phyloP scores from a whole-genome alignment of 345 rosid species.

The Arabidopsis arenosa region DNA sequence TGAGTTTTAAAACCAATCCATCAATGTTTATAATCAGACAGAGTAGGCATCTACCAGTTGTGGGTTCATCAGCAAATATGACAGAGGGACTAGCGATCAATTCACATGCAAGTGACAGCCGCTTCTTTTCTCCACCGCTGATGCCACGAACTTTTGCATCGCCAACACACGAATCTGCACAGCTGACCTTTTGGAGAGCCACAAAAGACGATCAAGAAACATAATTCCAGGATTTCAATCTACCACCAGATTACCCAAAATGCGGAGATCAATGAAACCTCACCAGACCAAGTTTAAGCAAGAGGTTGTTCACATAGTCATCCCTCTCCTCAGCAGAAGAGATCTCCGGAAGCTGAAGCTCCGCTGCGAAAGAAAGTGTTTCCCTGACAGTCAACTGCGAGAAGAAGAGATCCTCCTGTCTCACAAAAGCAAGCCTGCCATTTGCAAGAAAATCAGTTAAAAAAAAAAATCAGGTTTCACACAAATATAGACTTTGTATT shows the following conservation, averaged over 20 bases:
- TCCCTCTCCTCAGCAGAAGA: conserved; percentile 80
- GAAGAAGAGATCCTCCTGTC: conserved; percentile 97
- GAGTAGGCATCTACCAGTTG: conserved; percentile 68
- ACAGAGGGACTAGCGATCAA: conserved; percentile 98
- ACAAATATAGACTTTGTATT: not conserved
- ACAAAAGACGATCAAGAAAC: conserved; percentile 36
- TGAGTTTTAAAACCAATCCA: conserved; percentile 9
- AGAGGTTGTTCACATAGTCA: conserved; percentile 75
- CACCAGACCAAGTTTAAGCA: conserved; percentile 88
- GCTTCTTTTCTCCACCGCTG: conserved; percentile 98
- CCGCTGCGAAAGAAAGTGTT: conserved; percentile 88
- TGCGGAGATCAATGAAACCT: conserved; percentile 35
- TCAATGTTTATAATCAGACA: conserved; percentile 11
- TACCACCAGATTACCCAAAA: not conserved
- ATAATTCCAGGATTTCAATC: conserved; percentile 4
- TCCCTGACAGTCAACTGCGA: conserved; percentile 95
- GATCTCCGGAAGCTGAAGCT: conserved; percentile 82
- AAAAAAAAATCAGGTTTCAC: conserved; percentile 25
- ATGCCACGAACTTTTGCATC: conserved; percentile 98
- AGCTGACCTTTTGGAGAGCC: conserved; percentile 71
- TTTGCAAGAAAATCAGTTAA: conserved; percentile 27
- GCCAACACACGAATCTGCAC: conserved; percentile 88
- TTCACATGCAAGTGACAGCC: conserved; percentile 88
- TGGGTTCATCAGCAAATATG: conserved; percentile 97
- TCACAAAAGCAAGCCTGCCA: conserved; percentile 84